phyloP scores from a whole-genome alignment of 2,329 filamentous ascomycete species.

The Talaromyces verruculosus region DNA sequence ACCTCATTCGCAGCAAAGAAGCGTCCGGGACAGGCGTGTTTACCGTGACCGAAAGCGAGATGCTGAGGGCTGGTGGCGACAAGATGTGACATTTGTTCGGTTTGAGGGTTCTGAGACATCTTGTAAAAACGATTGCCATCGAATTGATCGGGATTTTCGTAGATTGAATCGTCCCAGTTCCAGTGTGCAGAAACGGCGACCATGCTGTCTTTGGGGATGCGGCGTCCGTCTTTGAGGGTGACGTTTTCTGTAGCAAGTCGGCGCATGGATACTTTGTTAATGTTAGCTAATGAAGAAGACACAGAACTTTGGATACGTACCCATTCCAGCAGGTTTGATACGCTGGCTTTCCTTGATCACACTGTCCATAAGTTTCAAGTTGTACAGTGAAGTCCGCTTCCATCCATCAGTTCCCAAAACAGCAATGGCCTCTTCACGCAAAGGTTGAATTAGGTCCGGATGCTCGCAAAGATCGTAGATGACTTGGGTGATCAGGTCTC shows the following conservation, averaged over 20 bases:
- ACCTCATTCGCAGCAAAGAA: conserved; percentile 32
- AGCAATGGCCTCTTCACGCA: conserved; percentile 14
- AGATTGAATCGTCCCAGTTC: conserved; percentile 39
- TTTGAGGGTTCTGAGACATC: conserved; percentile 35
- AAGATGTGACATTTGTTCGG: conserved; percentile 49
- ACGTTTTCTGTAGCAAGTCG: conserved; percentile 21
- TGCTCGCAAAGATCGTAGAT: conserved; percentile 17
- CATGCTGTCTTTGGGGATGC: conserved; percentile 47
- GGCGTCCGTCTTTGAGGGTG: conserved; percentile 43
- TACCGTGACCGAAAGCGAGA: conserved; percentile 58
- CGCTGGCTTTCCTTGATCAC: conserved; percentile 29
- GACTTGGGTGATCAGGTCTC: conserved; percentile 20
- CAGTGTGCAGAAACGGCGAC: conserved; percentile 28
- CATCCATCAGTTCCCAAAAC: conserved; percentile 5
- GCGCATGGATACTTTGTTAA: conserved; percentile 23
- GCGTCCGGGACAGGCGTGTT: conserved; percentile 46
- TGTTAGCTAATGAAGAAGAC: neutral
- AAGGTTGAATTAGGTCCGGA: conserved; percentile 16
- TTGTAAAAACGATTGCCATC: conserved; percentile 54
- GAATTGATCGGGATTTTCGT: conserved; percentile 47
- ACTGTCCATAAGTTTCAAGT: conserved; percentile 28
- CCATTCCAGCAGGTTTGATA: conserved; percentile 23
- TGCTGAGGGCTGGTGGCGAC: conserved; percentile 55
- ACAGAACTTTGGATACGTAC: conserved; percentile 21
- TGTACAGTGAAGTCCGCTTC: conserved; percentile 10